phyloP scores from a whole-genome alignment of 345 rosid species.

The Gossypium turneri region DNA sequence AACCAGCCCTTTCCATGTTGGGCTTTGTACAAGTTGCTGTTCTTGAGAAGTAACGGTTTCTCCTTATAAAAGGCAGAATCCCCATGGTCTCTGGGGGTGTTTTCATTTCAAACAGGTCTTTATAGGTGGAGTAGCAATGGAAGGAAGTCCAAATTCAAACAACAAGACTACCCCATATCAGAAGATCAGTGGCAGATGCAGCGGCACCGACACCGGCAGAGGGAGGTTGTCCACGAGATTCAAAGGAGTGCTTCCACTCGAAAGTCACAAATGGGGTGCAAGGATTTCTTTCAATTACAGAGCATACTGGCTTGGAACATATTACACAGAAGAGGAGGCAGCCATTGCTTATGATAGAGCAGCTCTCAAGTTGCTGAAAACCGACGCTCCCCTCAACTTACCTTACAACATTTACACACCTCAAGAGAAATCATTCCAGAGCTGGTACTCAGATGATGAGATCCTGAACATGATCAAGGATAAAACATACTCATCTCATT shows the following conservation, averaged over 20 bases:
- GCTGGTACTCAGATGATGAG: conserved; percentile 13
- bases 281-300: conserved; percentile 23
- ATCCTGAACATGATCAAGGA: conserved; percentile 23
- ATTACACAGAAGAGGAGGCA: conserved; percentile 20
- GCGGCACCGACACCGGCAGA: neutral
- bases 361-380: conserved; percentile 26
- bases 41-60: neutral
- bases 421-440: conserved; percentile 23
- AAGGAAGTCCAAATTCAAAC: neutral
- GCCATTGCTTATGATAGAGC: conserved; percentile 33
- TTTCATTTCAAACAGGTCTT: neutral
- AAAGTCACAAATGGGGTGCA: conserved; percentile 28
- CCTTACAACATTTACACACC: neutral
- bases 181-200: neutral
- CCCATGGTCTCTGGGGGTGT: neutral
- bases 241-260: conserved; percentile 20
- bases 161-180: neutral
- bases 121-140: neutral
- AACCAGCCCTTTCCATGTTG: neutral
- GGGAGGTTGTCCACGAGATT: conserved; percentile 14
- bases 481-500: conserved; percentile 10
- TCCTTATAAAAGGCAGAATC: neutral
- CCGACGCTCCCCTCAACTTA: conserved; percentile 21
- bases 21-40: neutral
- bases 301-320: conserved; percentile 29